phyloP scores from a whole-genome alignment of 257 asterid genomes.

The Linaria vulgaris region DNA sequence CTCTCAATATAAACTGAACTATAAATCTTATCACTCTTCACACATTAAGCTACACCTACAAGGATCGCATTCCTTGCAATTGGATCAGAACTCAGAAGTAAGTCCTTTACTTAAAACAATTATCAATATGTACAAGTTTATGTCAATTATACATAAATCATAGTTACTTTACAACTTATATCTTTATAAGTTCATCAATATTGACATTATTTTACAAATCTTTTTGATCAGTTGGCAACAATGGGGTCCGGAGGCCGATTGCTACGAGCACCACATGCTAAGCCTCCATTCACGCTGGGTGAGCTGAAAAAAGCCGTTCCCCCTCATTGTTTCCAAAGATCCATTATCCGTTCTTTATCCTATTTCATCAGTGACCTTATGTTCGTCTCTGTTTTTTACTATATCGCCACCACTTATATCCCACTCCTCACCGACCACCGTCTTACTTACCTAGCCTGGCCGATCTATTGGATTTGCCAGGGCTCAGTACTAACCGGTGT shows the following conservation, averaged over 20 bases:
- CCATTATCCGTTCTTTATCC: conserved; percentile 47
- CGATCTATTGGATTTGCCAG: conserved; percentile 47
- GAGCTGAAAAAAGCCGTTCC: conserved; percentile 69
- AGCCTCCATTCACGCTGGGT: conserved; percentile 58
- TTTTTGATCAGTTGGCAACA: neutral
- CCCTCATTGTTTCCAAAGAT: conserved; percentile 62
- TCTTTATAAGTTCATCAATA: too few species aligned
- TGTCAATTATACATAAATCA: too few species aligned
- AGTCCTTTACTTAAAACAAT: too few species aligned
- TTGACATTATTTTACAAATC: too few species aligned
- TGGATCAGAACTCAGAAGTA: too few species aligned
- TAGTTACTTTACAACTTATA: too few species aligned
- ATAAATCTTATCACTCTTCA: too few species aligned
- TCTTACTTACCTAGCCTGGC: conserved; percentile 44
- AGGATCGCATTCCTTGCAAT: too few species aligned
- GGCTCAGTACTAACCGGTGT: conserved; percentile 40
- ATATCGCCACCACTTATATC: conserved; percentile 45
- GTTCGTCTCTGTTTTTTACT: conserved; percentile 40
- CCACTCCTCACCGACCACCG: conserved; percentile 40
- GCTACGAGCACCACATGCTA: conserved; percentile 35
- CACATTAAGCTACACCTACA: too few species aligned
- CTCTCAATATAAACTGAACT: too few species aligned
- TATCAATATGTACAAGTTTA: too few species aligned
- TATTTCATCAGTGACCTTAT: conserved; percentile 50
- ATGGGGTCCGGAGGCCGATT: conserved; percentile 72